Evolutionary conservation across 169 alveolate genomes (phyloP).

Genomic region (Amoebophrya sp.): DNA sequence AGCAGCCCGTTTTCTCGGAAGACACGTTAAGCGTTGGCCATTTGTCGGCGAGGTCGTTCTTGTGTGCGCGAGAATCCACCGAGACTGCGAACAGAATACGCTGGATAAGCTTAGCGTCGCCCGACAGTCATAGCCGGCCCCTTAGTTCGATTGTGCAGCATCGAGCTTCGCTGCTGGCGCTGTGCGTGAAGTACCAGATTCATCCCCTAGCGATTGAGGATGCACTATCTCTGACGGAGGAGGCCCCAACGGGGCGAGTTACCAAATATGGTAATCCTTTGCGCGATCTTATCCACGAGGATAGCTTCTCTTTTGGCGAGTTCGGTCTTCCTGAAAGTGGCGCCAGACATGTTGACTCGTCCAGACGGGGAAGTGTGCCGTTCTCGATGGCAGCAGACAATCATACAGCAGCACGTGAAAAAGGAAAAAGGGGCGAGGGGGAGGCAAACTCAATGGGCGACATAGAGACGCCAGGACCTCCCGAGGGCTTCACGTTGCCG

Average conservation of each 20-base stretch:
- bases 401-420: no score
- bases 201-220: conserved; percentile 3
- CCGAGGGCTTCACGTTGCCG: no score
- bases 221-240: not conserved
- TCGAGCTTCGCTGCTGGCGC: not conserved
- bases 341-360: no score
- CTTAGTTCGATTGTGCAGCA: no score
- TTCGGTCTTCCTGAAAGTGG: no score
- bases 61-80: not conserved
- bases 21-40: not conserved
- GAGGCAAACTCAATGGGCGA: no score
- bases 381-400: no score
- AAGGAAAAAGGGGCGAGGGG: no score
- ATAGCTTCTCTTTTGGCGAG: no score
- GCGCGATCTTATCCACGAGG: no score
- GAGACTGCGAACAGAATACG: not conserved
- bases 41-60: not conserved
- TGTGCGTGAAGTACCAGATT: not conserved
- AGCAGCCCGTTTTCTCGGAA: not conserved
- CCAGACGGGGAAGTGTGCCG: no score
- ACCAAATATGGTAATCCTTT: not conserved
- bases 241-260: not conserved
- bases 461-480: no score
- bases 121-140: not conserved
- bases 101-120: not conserved